phyloP scores from a whole-genome alignment of 306 rosid species.

The Cucumis sativus region Cucumber_9930_V3 NC_026660.2:1969001-1969500 shows the following conservation, averaged over 20 bases:
- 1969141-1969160: background rate
- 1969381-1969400: constrained; percentile 66
- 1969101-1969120: constrained; percentile 66
- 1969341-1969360: constrained; percentile 59
- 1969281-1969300: constrained; percentile 67
- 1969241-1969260: background rate
- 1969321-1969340: constrained; percentile 53
- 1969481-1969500: constrained; percentile 75
- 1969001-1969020: constrained; percentile 11
- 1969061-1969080: constrained; percentile 61
- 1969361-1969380: constrained; percentile 73
- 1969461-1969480: constrained; percentile 57
- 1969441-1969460: constrained; percentile 51
- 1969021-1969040: constrained; percentile 46
- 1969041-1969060: constrained; percentile 86
- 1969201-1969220: background rate
- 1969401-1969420: constrained; percentile 44
- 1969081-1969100: constrained; percentile 48
- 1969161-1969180: background rate
- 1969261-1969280: background rate
- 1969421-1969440: constrained; percentile 58
- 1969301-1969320: constrained; percentile 68
- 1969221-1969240: background rate
- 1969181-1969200: background rate
- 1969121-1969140: constrained; percentile 33